Evolutionary conservation across 2,329 filamentous ascomycete species (phyloP).

Genomic region (Alternaria burnsii): DNA sequence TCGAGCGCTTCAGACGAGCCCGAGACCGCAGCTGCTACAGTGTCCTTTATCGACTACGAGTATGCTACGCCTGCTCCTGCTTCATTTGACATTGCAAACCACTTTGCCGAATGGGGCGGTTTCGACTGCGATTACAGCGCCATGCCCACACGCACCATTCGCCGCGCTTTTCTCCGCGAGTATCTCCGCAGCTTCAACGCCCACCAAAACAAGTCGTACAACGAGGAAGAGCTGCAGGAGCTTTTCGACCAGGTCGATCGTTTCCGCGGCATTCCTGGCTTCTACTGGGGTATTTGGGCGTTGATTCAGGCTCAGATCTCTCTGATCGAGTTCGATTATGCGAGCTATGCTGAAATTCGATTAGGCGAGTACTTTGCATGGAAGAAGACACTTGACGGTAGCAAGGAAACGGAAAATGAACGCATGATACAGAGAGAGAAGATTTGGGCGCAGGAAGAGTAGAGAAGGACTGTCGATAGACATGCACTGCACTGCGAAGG

Average conservation of each 20-base stretch:
- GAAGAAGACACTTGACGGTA: conserved; percentile 77
- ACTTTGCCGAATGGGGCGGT: conserved; percentile 98
- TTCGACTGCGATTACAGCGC: conserved; percentile 92
- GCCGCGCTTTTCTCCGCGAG: conserved; percentile 81
- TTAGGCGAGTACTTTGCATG: conserved; percentile 93
- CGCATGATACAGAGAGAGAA: conserved; percentile 72
- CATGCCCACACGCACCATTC: conserved; percentile 79
- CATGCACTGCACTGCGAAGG: neutral
- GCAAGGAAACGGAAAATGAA: conserved; percentile 66
- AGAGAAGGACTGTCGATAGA: neutral
- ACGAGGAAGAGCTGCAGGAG: conserved; percentile 69
- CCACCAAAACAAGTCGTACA: conserved; percentile 48
- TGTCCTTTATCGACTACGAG: conserved; percentile 93
- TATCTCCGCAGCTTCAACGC: conserved; percentile 77
- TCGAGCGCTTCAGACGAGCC: conserved; percentile 43
- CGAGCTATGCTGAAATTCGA: conserved; percentile 84
- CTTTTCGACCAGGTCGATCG: conserved; percentile 83
- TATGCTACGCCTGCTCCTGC: conserved; percentile 94
- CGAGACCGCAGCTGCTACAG: conserved; percentile 37
- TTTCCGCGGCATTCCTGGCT: conserved; percentile 88
- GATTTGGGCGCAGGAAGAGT: conserved; percentile 74
- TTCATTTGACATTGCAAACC: conserved; percentile 96
- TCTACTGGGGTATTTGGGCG: conserved; percentile 93
- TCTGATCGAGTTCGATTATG: conserved; percentile 96
- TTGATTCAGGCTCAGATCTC: conserved; percentile 94